phyloP scores from a whole-genome alignment of 2,329 filamentous ascomycete species.

The Dothideomycetidae sp. region DNA sequence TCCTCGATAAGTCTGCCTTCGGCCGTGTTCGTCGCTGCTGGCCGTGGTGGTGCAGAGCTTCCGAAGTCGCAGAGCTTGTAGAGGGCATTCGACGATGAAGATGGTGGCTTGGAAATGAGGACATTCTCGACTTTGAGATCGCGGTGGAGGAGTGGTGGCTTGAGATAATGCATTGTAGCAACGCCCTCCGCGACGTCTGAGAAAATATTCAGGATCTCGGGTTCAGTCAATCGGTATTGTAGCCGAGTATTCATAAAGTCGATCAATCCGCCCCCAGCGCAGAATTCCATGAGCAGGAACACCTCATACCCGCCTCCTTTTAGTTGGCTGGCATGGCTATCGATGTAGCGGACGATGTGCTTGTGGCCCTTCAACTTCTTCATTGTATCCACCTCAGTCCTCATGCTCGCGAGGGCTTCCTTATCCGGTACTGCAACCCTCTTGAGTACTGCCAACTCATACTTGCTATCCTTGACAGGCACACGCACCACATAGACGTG shows the following conservation, averaged over 20 bases:
- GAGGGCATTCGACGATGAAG: constrained; percentile 47
- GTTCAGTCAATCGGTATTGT: constrained; percentile 91
- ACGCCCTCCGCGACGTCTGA: constrained; percentile 91
- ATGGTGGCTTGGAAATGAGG: constrained; percentile 50
- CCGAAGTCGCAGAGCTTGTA: constrained; percentile 99
- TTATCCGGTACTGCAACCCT: constrained; percentile 94
- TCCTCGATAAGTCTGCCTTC: constrained; percentile 92
- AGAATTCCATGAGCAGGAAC: constrained; percentile 96
- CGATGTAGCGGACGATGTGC: constrained; percentile 94
- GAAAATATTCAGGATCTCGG: constrained; percentile 95
- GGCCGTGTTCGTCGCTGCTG: constrained; percentile 70
- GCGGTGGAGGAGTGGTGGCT: constrained; percentile 79
- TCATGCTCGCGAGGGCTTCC: constrained; percentile 85
- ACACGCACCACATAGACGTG: constrained; percentile 95
- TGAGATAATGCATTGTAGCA: constrained; percentile 97
- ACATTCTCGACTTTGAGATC: constrained; percentile 98
- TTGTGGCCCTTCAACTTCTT: constrained; percentile 96
- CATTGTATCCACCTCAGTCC: constrained; percentile 98
- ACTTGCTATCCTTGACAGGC: constrained; percentile 59
- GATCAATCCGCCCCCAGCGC: constrained; percentile 84
- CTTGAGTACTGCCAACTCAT: constrained; percentile 76
- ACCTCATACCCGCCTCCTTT: constrained; percentile 92
- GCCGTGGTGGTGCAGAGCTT: constrained; percentile 68
- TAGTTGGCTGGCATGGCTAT: constrained; percentile 92
- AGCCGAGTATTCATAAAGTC: constrained; percentile 99